Base-by-base conservation (phyloP, 2,329 filamentous ascomycete genomes). In the Fusarium subglutinans region DNA sequence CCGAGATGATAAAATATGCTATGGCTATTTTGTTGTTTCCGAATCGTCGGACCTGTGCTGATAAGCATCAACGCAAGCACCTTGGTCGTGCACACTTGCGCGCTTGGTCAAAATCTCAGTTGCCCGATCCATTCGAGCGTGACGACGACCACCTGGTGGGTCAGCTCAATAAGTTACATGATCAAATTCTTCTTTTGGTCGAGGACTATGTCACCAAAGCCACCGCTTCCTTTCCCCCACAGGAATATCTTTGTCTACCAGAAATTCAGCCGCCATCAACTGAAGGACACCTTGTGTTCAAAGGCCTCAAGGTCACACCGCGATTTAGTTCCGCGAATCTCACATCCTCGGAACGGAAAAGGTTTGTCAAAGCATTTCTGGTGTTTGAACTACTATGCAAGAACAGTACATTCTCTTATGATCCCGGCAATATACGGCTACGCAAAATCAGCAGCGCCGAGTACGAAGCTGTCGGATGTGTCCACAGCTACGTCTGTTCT, bases 151-250 rank as follows among this genome's bases (percentile, higher is more conserved):
- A 14, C 3, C 59, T 67, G 15, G 30, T 63, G 7, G 6, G 12
- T 4, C 6, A 61, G 7, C 44, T 75, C 6, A n/a, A 58, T 5
- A 45, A 40, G 26, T 12, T 73, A 11, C 18, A 69, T 8, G 18
- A 8, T 3, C 55, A 28, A 22, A 48, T 76, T 6, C 20, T 76
- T 2, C 6, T 67, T 5, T 38, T 75, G 2, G 60, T 66, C 13
- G 74, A 73, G 33, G 74, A 75, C 20, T 75, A 75, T 15, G 11
- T 76, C 9, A 69, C 64, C 17, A 76, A 75, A 64, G 69, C 63
- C 11, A 75, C 59, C 2, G 58, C 73, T 9, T 40, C 59, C 17
- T 67, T 50, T 3, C 51, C 73, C 1, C 72, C 66, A 2, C 24
- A 62, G 6, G 63, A 69, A 6, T 75, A 69, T 20, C 48, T 65